phyloP scores from a whole-genome alignment of 2,329 filamentous ascomycete species.

The Cordyceps cicadae region DNA sequence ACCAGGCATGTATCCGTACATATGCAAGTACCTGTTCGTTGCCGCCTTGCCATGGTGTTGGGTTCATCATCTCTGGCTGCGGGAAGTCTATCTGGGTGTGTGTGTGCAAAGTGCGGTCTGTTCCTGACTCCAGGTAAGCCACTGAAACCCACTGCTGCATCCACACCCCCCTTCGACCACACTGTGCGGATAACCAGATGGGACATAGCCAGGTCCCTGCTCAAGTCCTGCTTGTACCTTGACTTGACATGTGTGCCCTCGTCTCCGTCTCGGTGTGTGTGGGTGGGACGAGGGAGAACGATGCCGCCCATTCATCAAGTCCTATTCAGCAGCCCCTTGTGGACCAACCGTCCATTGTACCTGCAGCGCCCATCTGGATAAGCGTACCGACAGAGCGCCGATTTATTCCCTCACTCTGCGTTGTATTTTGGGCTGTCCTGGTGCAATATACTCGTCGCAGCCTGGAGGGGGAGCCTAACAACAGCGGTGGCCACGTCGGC shows the following conservation, averaged over 20 bases:
- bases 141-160: background rate
- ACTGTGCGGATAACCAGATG: conserved; percentile 8
- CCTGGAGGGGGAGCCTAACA: background rate
- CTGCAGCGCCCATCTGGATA: background rate
- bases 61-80: background rate
- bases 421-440: background rate
- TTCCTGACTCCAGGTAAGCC: conserved; percentile 10
- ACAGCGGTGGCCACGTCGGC: background rate
- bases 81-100: conserved; percentile 8
- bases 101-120: background rate
- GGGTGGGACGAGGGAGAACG: conserved; percentile 5
- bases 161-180: conserved; percentile 7
- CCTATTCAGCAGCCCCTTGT: background rate
- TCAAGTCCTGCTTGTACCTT: conserved; percentile 7
- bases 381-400: background rate
- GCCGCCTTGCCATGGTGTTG: background rate
- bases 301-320: background rate
- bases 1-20: background rate
- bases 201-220: background rate
- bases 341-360: background rate
- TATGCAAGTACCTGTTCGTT: background rate
- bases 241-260: background rate
- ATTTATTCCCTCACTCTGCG: background rate
- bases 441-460: background rate
- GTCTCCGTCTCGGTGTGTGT: background rate